Evolutionary conservation across 108 stramenopile genomes (phyloP).

Genomic region (Chaetoceros tenuissimus): DNA sequence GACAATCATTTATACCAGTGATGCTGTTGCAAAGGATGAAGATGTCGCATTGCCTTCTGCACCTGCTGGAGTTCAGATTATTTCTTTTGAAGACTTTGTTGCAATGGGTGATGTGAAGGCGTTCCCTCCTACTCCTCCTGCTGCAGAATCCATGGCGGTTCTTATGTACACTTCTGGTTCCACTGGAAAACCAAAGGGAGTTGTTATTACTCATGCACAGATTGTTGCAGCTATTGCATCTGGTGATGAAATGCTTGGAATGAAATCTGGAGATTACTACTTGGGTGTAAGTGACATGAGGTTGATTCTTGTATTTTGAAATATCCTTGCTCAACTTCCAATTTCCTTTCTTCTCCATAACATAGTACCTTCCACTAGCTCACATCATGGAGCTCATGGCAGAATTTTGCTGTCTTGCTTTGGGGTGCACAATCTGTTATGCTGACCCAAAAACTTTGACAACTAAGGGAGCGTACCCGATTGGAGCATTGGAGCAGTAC

Average conservation of each 20-base stretch:
- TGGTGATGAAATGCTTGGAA: constrained; percentile 20
- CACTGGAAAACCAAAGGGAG: constrained; percentile 96
- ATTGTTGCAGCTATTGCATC: constrained; percentile 58
- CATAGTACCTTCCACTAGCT: constrained; percentile 60
- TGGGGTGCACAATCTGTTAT: constrained; percentile 66
- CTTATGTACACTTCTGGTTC: constrained; percentile 96
- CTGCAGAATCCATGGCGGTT: constrained; percentile 72
- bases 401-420: constrained; percentile 53
- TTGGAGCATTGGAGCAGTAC: constrained; percentile 79
- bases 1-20: constrained; percentile 76
- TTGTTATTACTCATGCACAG: constrained; percentile 83
- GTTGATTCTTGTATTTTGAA: constrained; percentile 1
- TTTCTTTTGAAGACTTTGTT: constrained; percentile 74
- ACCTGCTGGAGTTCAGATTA: constrained; percentile 35
- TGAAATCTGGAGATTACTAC: constrained; percentile 22
- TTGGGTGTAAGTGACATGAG: no score
- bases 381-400: constrained; percentile 88
- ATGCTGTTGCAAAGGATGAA: constrained; percentile 52
- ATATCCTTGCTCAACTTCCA: neutral
- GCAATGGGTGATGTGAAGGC: constrained; percentile 52
- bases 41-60: constrained; percentile 40
- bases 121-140: constrained; percentile 63
- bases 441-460: constrained; percentile 82
- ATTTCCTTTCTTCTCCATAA: constrained; percentile 11
- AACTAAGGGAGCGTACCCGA: constrained; percentile 71